These are phyloP conservation scores for Monilinia polystroma DNA, from an alignment of 2,329 filamentous ascomycete genomes.

Conservation along the genomic window DNA sequence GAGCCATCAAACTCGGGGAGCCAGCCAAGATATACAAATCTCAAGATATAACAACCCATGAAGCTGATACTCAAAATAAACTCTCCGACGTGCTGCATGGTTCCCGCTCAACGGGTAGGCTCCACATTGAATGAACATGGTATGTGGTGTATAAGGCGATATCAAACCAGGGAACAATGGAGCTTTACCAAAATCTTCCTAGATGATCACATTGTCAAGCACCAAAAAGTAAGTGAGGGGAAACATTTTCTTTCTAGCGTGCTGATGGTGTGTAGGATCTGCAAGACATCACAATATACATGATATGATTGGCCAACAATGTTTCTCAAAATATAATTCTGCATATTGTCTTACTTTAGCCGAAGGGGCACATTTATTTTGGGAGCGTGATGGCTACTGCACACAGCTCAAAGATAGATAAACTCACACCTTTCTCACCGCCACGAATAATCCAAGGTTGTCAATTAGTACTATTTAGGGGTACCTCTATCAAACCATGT, in stretches of 20 bases:
- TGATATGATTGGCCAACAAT: background rate
- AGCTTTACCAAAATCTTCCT: conserved; percentile 2
- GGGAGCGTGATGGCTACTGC: background rate
- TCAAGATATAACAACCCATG: background rate
- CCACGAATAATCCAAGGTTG: fast-evolving
- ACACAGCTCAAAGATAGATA: background rate
- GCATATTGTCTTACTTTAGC: background rate
- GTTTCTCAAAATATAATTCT: conserved; percentile 15
- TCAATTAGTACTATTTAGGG: background rate
- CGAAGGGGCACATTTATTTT: conserved; percentile 5
- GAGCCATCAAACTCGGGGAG: background rate
- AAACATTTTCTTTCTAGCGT: too few relatives aligned
- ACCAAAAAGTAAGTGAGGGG: background rate
- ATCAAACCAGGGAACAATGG: background rate
- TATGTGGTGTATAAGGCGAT: background rate
- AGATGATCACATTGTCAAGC: background rate
- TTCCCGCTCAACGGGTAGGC: conserved; percentile 6
- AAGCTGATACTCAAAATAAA: conserved; percentile 14
- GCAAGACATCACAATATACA: too few relatives aligned
- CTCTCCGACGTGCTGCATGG: conserved; percentile 10
- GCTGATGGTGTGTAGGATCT: too few relatives aligned
- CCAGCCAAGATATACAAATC: conserved; percentile 11
- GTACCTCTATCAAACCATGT: background rate
- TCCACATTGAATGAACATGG: background rate
- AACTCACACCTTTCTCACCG: background rate